Evolutionary conservation across 768 basidiomycete genomes (phyloP).

Genomic region (Boletus rubescentipes): DNA sequence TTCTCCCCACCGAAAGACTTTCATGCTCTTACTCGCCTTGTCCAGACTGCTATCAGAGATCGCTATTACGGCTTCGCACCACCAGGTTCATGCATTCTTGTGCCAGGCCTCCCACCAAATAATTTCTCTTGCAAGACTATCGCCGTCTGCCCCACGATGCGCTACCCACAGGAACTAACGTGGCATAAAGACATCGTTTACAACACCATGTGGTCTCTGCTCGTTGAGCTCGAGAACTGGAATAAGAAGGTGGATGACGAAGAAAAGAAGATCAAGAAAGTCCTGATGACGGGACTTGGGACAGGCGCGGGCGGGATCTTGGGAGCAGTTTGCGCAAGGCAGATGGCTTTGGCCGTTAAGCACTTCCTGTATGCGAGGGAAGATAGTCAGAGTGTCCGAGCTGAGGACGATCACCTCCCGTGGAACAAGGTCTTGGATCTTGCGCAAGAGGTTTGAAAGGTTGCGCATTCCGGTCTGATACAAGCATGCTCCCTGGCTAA

Average conservation of each 20-base stretch:
- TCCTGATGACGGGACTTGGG: slow-evolving; percentile 2
- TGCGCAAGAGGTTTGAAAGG: background rate
- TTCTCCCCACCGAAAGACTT: slow-evolving; percentile 1
- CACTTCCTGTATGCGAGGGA: slow-evolving; percentile 2
- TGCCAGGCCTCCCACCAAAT: slow-evolving; percentile 5
- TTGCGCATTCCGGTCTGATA: too few species aligned
- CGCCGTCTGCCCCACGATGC: slow-evolving; percentile 37
- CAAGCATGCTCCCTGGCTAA: too few species aligned
- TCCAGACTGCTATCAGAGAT: background rate
- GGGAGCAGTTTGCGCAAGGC: background rate
- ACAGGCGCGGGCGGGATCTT: slow-evolving; percentile 1
- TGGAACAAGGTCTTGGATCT: slow-evolving; percentile 2
- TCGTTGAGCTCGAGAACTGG: slow-evolving; percentile 27
- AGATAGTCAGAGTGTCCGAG: background rate
- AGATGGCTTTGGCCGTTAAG: slow-evolving; percentile 8
- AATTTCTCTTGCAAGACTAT: slow-evolving; percentile 9
- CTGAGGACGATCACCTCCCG: background rate
- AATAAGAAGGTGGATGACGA: slow-evolving; percentile 14
- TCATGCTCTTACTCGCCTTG: slow-evolving; percentile 2
- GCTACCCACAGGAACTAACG: slow-evolving; percentile 22
- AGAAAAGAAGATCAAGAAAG: slow-evolving; percentile 2
- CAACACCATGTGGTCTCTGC: slow-evolving; percentile 34
- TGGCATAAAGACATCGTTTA: slow-evolving; percentile 37
- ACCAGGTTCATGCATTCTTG: slow-evolving; percentile 3
- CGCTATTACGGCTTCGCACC: slow-evolving; percentile 9